These are phyloP conservation scores for Metschnikowia baotianmanensis DNA, from an alignment of 805 yeast genomes.

Conservation along the genomic window DNA sequence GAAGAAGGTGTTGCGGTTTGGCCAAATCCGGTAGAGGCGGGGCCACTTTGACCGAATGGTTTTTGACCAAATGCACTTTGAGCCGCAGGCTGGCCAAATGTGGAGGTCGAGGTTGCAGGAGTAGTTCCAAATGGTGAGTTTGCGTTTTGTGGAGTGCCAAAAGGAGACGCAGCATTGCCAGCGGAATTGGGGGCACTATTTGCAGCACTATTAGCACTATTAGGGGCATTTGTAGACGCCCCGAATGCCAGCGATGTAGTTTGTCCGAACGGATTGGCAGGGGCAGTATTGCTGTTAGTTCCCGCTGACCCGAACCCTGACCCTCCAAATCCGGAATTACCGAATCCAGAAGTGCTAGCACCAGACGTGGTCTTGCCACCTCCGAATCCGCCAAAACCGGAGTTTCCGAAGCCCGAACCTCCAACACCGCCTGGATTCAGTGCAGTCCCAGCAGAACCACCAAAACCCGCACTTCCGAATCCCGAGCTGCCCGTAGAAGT, in stretches of 20 bases:
- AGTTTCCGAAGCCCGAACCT: slow-evolving; percentile 8
- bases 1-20: background rate
- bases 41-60: too few species aligned
- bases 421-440: slow-evolving; percentile 1
- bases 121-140: slow-evolving; percentile 1
- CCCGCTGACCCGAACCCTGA: slow-evolving; percentile 6
- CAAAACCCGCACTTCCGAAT: slow-evolving; percentile 8
- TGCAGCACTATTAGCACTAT: too few species aligned
- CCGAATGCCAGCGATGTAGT: slow-evolving; percentile 10
- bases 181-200: background rate
- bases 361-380: slow-evolving; percentile 7
- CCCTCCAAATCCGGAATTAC: slow-evolving; percentile 8
- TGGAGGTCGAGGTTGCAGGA: background rate
- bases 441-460: background rate
- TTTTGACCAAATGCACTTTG: too few species aligned
- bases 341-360: slow-evolving; percentile 13
- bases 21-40: slow-evolving; percentile 7
- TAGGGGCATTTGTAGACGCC: background rate
- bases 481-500: slow-evolving; percentile 1
- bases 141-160: background rate
- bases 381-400: slow-evolving; percentile 4
- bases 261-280: slow-evolving; percentile 6
- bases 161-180: background rate
- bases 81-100: slow-evolving; percentile 4
- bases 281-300: background rate